Evolutionary conservation across 495 filamentous ascomycete genomes (phyloP).

Genomic region (Letharia lupina): DNA sequence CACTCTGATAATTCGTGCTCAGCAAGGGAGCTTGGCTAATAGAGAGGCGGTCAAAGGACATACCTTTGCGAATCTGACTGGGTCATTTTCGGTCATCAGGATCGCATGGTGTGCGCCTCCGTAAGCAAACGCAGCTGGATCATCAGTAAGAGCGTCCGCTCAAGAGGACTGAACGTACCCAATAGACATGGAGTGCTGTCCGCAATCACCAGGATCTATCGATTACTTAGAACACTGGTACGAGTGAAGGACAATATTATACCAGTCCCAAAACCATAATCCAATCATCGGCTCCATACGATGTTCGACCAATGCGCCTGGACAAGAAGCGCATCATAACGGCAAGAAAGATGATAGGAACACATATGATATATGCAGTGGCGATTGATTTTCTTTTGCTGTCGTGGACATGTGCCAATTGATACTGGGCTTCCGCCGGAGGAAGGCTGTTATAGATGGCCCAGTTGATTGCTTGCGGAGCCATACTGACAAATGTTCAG

Average conservation of each 20-base stretch:
- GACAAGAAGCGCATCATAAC: slow-evolving; percentile 3
- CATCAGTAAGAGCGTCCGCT: neutral
- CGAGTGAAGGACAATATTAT: too few relatives aligned
- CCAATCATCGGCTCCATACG: slow-evolving; percentile 5
- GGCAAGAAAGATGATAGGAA: neutral
- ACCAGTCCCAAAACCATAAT: slow-evolving; percentile 5
- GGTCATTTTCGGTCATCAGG: neutral
- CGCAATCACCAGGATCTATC: neutral
- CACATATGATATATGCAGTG: neutral
- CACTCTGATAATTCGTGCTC: neutral
- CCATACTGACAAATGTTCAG: neutral
- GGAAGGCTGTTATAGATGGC: slow-evolving; percentile 4
- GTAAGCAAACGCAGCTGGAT: neutral
- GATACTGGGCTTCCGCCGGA: slow-evolving; percentile 6
- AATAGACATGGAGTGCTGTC: neutral
- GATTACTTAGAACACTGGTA: too few relatives aligned
- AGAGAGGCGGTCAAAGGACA: too few relatives aligned
- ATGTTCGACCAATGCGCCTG: neutral
- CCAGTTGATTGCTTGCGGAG: slow-evolving; percentile 1
- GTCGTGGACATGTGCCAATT: slow-evolving; percentile 4
- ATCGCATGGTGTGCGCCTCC: slow-evolving; percentile 11
- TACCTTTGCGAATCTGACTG: slow-evolving; percentile 8
- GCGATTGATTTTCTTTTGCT: neutral
- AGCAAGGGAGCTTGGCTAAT: too few relatives aligned
- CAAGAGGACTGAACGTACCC: neutral